A percentile compares a stretch with the other conserved stretches of the same genome.
These are phyloP conservation scores for Centaurea solstitialis DNA, from an alignment of 129 eudicot genomes.

Conservation along the genomic window DNA sequence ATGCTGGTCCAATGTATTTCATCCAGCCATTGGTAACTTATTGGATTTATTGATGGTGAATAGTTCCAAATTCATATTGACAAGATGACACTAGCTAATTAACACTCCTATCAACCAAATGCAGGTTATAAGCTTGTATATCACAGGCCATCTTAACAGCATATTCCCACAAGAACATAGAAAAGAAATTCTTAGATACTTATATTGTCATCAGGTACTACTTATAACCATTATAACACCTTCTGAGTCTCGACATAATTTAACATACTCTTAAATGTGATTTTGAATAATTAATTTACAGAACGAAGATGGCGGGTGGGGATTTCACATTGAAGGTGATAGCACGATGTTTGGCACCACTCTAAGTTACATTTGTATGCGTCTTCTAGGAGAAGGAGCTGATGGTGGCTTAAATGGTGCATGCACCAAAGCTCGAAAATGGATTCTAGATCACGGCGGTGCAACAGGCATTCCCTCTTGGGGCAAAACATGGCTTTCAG, in stretches of 20 bases:
- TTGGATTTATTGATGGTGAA: neutral
- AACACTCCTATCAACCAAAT: neutral
- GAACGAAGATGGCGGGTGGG: conserved; percentile 89
- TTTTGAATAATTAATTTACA: conserved; percentile 6
- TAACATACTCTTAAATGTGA: neutral
- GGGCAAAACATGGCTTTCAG: conserved; percentile 86
- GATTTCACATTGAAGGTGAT: conserved; percentile 66
- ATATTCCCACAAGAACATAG: conserved; percentile 46
- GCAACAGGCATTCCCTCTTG: conserved; percentile 61
- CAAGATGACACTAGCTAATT: neutral
- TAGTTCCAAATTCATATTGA: too few relatives aligned
- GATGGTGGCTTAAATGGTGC: conserved; percentile 51
- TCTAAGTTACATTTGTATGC: conserved; percentile 57
- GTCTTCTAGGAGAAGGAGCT: conserved; percentile 64
- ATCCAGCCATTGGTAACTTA: conserved; percentile 60
- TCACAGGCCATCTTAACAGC: conserved; percentile 60
- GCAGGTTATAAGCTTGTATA: conserved; percentile 65
- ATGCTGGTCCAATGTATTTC: conserved; percentile 65
- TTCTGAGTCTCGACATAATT: too few relatives aligned
- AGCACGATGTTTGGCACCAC: conserved; percentile 71
- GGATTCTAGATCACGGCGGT: conserved; percentile 79
- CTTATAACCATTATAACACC: too few relatives aligned
- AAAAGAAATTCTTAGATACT: conserved; percentile 56
- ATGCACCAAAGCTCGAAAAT: conserved; percentile 56
- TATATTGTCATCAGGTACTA: conserved; percentile 66